These are phyloP conservation scores for Neoarthrinium moseri DNA, from an alignment of 2,329 filamentous ascomycete genomes.

Conservation along the genomic window DNA sequence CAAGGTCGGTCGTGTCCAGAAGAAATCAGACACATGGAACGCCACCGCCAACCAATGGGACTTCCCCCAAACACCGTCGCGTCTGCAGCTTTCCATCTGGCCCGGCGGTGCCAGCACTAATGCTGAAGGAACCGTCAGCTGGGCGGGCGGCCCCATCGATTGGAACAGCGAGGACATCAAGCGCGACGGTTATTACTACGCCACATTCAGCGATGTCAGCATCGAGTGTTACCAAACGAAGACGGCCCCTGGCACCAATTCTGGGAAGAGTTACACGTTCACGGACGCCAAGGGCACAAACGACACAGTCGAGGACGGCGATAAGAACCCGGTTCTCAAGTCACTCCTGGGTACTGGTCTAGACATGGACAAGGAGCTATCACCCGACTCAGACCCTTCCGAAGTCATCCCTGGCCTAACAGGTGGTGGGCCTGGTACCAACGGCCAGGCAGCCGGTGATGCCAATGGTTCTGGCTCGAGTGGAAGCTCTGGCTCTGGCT, in stretches of 20 bases:
- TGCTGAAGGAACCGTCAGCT: conserved; percentile 79
- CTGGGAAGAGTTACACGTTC: conserved; percentile 74
- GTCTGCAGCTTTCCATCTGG: conserved; percentile 94
- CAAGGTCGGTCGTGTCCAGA: conserved; percentile 68
- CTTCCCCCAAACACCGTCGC: conserved; percentile 87
- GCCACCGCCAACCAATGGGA: conserved; percentile 75
- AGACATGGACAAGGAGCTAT: conserved; percentile 56
- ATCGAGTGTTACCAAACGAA: conserved; percentile 79
- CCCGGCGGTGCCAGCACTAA: conserved; percentile 82
- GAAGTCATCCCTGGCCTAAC: conserved; percentile 28
- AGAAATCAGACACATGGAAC: conserved; percentile 84
- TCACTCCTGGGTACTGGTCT: conserved; percentile 80
- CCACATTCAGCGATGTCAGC: conserved; percentile 72
- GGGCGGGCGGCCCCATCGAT: conserved; percentile 88
- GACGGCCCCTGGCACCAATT: conserved; percentile 63
- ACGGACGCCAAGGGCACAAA: conserved; percentile 65
- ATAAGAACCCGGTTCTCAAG: conserved; percentile 73
- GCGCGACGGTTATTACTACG: conserved; percentile 84
- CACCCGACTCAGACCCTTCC: conserved; percentile 24
- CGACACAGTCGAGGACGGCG: conserved; percentile 71
- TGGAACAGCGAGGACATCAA: conserved; percentile 83
- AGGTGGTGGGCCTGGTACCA: conserved; percentile 28
- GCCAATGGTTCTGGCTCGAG: conserved; percentile 11
- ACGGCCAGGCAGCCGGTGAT: conserved; percentile 26
- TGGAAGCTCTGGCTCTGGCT: conserved; percentile 10